phyloP scores from a whole-genome alignment of 1,284 basidiomycete genomes.

The Irpex sp. region DNA sequence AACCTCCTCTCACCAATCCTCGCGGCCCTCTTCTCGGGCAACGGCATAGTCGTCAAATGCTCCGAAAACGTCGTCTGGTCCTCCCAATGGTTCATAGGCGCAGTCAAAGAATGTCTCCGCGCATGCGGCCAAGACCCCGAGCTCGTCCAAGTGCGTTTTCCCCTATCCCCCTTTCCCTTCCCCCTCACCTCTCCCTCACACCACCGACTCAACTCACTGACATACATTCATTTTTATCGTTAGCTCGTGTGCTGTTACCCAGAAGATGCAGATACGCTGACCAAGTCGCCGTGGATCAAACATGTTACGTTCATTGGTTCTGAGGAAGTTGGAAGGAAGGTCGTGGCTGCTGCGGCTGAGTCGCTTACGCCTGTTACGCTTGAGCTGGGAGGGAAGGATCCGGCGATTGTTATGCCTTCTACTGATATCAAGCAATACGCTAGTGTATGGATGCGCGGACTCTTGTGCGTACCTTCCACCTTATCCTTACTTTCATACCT shows the following conservation, averaged over 20 bases:
- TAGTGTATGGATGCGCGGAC: constrained; percentile 80
- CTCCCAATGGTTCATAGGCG: constrained; percentile 76
- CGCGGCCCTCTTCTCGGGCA: constrained; percentile 87
- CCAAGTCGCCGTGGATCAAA: constrained; percentile 75
- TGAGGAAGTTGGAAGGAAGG: constrained; percentile 82
- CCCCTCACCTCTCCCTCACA: too few species aligned
- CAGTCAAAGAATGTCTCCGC: constrained; percentile 69
- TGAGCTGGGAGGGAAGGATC: constrained; percentile 88
- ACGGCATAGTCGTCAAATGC: constrained; percentile 89
- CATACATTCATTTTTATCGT: not conserved
- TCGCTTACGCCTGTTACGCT: constrained; percentile 88
- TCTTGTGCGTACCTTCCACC: constrained; percentile 65
- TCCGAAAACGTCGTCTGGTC: constrained; percentile 93
- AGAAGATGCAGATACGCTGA: constrained; percentile 80
- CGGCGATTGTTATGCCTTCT: constrained; percentile 70
- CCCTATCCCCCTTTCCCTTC: not conserved
- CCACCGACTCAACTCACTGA: too few species aligned
- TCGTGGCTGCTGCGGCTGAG: constrained; percentile 79
- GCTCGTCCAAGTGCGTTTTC: constrained; percentile 64
- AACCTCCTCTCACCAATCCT: constrained; percentile 94
- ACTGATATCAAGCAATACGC: constrained; percentile 71
- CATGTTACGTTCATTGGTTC: constrained; percentile 93
- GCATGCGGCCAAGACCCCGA: constrained; percentile 80
- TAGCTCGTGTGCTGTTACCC: constrained; percentile 87
- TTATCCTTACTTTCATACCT: not conserved